These are phyloP conservation scores for Candolleomyces efflorescens DNA, from an alignment of 768 basidiomycete species.

Conservation along the genomic window DNA sequence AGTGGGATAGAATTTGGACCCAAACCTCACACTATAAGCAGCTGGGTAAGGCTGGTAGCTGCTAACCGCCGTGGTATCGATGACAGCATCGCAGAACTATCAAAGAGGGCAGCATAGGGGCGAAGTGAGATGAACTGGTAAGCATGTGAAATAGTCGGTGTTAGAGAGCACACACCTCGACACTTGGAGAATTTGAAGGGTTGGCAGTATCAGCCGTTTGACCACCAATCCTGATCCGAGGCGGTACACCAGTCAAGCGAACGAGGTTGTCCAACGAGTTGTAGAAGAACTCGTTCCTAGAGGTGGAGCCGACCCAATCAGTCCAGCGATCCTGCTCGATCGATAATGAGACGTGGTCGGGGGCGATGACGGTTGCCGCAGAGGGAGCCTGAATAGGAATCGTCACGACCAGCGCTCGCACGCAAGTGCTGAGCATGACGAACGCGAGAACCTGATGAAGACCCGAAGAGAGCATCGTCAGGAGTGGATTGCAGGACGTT, in stretches of 20 bases:
- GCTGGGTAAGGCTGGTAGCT: not conserved
- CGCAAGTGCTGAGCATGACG: not conserved
- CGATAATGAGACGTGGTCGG: constrained; percentile 1
- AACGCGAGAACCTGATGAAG: not conserved
- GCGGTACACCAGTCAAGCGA: not conserved
- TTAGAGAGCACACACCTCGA: not conserved
- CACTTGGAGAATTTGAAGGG: not conserved
- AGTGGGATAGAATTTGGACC: not conserved
- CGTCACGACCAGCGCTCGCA: not conserved
- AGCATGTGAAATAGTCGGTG: not conserved
- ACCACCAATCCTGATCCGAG: constrained; percentile 3
- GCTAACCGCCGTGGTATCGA: not conserved
- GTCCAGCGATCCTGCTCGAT: constrained; percentile 3
- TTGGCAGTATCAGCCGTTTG: not conserved
- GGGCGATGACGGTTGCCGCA: not conserved
- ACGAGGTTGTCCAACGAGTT: constrained; percentile 3
- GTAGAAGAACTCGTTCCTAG: constrained; percentile 1
- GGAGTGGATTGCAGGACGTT: not conserved
- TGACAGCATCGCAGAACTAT: not conserved
- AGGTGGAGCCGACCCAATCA: not conserved
- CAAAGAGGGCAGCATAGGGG: not conserved
- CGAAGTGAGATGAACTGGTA: not conserved
- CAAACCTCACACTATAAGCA: not conserved
- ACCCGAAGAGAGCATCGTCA: not conserved
- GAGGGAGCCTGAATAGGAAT: not conserved